These are phyloP conservation scores for Alternaria incomplexa DNA, from an alignment of 2,329 filamentous ascomycete genomes.

Conservation along the genomic window DNA sequence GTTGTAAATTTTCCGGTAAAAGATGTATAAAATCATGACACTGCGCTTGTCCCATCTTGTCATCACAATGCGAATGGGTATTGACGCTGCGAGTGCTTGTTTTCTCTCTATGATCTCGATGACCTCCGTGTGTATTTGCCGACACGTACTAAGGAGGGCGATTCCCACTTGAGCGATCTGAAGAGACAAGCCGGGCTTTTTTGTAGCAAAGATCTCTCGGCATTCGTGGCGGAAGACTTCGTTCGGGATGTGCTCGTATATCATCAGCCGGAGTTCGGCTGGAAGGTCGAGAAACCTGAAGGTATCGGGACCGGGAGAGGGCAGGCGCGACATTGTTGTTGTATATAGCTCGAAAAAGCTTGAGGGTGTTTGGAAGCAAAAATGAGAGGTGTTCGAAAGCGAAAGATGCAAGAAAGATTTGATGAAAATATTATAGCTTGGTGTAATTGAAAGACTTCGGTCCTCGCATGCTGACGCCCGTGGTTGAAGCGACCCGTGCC, in stretches of 20 bases:
- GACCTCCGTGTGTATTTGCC: background rate
- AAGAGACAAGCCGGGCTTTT: background rate
- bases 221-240: background rate
- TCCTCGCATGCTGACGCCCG: background rate
- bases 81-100: background rate
- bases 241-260: background rate
- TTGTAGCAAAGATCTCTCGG: background rate
- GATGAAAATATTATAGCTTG: background rate
- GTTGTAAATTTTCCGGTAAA: background rate
- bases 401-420: background rate
- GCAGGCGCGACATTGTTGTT: background rate
- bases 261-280: constrained; percentile 2
- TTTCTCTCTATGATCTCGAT: background rate
- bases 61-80: background rate
- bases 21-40: background rate
- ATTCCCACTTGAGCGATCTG: background rate
- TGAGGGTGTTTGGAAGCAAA: background rate
- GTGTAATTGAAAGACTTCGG: background rate
- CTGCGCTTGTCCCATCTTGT: background rate
- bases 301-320: background rate
- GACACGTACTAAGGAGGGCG: background rate
- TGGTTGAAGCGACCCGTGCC: background rate
- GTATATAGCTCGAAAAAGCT: background rate
- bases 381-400: background rate
- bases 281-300: constrained; percentile 10